Evolutionary conservation across 2,329 filamentous ascomycete species (phyloP).

Genomic region (Pseudocercospora eumusae): DNA sequence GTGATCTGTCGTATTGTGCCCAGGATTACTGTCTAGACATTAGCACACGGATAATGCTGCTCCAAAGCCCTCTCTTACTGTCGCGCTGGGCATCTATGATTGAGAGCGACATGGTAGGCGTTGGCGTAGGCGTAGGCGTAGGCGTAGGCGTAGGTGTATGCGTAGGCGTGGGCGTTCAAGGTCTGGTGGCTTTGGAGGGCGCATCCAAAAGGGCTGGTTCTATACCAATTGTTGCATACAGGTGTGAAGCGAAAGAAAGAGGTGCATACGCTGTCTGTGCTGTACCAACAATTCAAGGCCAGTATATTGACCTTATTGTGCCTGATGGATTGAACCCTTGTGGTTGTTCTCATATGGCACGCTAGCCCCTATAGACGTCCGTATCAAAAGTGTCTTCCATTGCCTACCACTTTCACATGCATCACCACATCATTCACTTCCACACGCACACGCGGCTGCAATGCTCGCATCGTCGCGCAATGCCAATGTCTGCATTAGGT

Average conservation of each 20-base stretch:
- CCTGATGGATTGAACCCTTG: too few species aligned
- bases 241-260: neutral
- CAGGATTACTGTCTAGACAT: constrained; percentile 62
- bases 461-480: constrained; percentile 25
- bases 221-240: neutral
- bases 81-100: constrained; percentile 82
- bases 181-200: neutral
- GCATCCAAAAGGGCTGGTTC: neutral
- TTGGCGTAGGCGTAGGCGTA: neutral
- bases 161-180: neutral
- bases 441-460: neutral
- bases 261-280: too few species aligned
- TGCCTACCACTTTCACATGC: neutral
- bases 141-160: too few species aligned
- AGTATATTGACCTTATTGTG: too few species aligned
- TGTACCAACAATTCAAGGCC: too few species aligned
- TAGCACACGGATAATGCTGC: constrained; percentile 8
- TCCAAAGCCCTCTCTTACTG: constrained; percentile 51
- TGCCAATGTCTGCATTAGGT: constrained; percentile 43
- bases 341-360: neutral
- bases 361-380: neutral
- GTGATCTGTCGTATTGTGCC: constrained; percentile 75
- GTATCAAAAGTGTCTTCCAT: neutral
- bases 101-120: constrained; percentile 70
- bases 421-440: neutral